Percentiles rank a stretch among this genome's conserved stretches.
phyloP scores from a whole-genome alignment of 305 asterid genomes.

The Fraxinus paxiana region DNA sequence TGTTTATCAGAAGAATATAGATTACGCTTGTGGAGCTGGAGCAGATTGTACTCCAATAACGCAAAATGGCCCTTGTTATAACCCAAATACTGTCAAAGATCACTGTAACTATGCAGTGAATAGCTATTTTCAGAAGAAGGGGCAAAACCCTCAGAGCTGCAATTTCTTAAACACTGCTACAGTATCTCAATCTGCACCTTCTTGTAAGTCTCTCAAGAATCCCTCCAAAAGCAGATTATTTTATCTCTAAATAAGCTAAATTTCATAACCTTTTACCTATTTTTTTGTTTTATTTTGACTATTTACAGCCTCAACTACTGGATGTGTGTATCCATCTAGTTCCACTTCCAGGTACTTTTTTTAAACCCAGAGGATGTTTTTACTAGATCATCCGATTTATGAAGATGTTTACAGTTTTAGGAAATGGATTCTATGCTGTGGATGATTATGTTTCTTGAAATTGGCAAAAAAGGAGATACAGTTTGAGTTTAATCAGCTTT shows the following conservation, averaged over 20 bases:
- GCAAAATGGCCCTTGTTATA: slow-evolving; percentile 56
- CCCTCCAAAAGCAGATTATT: background rate
- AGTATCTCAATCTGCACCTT: slow-evolving; percentile 37
- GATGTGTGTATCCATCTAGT: slow-evolving; percentile 45
- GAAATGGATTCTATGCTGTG: background rate
- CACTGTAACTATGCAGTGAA: slow-evolving; percentile 86
- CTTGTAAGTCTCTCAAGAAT: slow-evolving; percentile 27
- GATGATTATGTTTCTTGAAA: background rate
- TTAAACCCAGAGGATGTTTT: background rate
- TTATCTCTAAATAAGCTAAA: background rate
- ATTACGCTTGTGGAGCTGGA: slow-evolving; percentile 74
- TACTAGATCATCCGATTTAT: slow-evolving; percentile 12
- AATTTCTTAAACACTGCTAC: slow-evolving; percentile 58
- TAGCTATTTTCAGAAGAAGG: slow-evolving; percentile 65
- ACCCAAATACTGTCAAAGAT: slow-evolving; percentile 69
- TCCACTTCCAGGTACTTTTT: slow-evolving; percentile 38
- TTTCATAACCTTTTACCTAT: background rate
- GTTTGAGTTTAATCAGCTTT: background rate
- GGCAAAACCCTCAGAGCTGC: slow-evolving; percentile 46
- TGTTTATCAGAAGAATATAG: slow-evolving; percentile 57
- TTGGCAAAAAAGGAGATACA: background rate
- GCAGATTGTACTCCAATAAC: slow-evolving; percentile 62
- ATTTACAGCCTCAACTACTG: slow-evolving; percentile 29
- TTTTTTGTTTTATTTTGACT: slow-evolving; percentile 1
- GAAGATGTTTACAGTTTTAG: background rate